These are phyloP conservation scores for Arabis hirsuta DNA, from an alignment of 345 rosid species.

Conservation along the genomic window DNA sequence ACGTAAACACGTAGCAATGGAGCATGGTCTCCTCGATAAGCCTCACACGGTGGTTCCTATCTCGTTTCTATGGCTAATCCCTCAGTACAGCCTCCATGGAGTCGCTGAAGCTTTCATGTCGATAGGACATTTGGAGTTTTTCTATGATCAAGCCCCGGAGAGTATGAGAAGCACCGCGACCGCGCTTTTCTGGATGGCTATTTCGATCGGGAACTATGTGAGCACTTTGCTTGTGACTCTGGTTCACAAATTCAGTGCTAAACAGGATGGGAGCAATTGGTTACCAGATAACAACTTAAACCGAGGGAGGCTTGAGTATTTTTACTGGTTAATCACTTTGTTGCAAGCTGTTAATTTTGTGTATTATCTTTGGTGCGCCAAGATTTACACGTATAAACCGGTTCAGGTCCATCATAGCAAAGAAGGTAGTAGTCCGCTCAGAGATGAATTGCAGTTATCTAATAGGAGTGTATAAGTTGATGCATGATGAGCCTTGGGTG, in stretches of 20 bases:
- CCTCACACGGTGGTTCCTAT: conserved; percentile 57
- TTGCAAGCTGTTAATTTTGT: conserved; percentile 63
- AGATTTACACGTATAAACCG: conserved; percentile 73
- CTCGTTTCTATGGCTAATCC: conserved; percentile 78
- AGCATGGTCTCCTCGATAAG: conserved; percentile 47
- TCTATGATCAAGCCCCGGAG: conserved; percentile 87
- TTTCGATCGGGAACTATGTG: conserved; percentile 67
- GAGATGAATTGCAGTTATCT: conserved; percentile 34
- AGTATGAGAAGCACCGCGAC: conserved; percentile 87
- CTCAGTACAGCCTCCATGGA: conserved; percentile 82
- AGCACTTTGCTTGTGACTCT: conserved; percentile 74
- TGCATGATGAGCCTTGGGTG: conserved; percentile 17
- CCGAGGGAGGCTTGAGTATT: conserved; percentile 78
- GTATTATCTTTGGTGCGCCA: conserved; percentile 69
- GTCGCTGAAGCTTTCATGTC: conserved; percentile 90
- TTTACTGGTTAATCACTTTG: conserved; percentile 76
- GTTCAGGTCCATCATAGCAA: conserved; percentile 55
- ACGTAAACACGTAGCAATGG: conserved; percentile 57
- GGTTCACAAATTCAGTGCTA: conserved; percentile 64
- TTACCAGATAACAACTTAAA: conserved; percentile 75
- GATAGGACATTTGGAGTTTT: conserved; percentile 81
- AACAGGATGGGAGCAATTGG: conserved; percentile 80
- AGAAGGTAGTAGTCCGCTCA: conserved; percentile 37
- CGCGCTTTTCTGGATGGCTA: conserved; percentile 75
- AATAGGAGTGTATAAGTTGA: conserved; percentile 28